Conservation (phyloP, 2,329 filamentous ascomycete genomes). For the Fusarium nanum region DNA sequence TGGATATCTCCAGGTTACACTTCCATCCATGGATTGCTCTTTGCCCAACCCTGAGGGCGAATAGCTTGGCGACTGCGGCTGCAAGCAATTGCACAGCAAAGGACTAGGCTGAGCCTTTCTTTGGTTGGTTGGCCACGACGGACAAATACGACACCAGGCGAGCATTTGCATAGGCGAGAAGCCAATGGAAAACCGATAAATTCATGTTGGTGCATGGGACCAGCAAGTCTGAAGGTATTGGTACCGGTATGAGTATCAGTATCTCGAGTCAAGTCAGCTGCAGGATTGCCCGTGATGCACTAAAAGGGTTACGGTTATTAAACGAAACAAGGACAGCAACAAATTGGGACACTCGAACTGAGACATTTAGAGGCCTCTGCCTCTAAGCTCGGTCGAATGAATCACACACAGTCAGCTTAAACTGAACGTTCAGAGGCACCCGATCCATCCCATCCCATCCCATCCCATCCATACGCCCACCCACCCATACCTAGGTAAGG, state of each 20-base stretch:
- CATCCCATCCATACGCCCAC: neutral
- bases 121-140: slow-evolving; percentile 18
- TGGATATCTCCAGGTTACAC: slow-evolving; percentile 21
- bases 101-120: slow-evolving; percentile 21
- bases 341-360: slow-evolving; percentile 39
- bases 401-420: slow-evolving; percentile 12
- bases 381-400: slow-evolving; percentile 24
- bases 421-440: slow-evolving; percentile 1
- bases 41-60: slow-evolving; percentile 25
- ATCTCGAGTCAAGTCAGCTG: slow-evolving; percentile 42
- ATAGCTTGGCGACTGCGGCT: too few relatives aligned
- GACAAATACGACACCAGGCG: slow-evolving; percentile 15
- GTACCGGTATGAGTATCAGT: too few relatives aligned
- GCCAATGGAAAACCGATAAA: slow-evolving; percentile 34
- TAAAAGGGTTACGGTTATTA: slow-evolving; percentile 24
- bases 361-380: slow-evolving; percentile 40
- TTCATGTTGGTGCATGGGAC: slow-evolving; percentile 41
- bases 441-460: neutral
- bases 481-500: neutral
- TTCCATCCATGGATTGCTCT: neutral
- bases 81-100: neutral
- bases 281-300: slow-evolving; percentile 35
- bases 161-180: slow-evolving; percentile 33
- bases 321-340: slow-evolving; percentile 27
- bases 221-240: neutral